These are phyloP conservation scores for Globisporangium okanoganense DNA, from an alignment of 352 stramenopile species.

Conservation along the genomic window DNA sequence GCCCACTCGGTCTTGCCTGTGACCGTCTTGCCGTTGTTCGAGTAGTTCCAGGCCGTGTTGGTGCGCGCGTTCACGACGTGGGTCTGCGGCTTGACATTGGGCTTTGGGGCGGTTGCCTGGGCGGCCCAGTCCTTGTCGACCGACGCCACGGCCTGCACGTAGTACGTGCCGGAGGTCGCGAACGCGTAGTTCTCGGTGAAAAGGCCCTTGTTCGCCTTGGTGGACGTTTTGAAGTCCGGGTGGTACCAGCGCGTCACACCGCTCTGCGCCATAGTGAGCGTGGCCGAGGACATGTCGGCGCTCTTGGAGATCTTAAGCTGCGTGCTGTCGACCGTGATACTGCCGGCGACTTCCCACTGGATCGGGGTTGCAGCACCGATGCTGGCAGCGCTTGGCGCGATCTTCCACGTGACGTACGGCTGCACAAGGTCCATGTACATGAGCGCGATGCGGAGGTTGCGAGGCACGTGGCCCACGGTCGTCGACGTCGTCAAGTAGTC, in stretches of 20 bases:
- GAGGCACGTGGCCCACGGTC: constrained; percentile 88
- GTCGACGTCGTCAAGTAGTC: constrained; percentile 38
- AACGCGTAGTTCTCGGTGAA: constrained; percentile 42
- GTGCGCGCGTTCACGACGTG: constrained; percentile 75
- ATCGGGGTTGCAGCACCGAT: constrained; percentile 21
- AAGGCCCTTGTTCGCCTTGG: constrained; percentile 42
- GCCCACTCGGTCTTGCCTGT: constrained; percentile 49
- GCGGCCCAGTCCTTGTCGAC: constrained; percentile 64
- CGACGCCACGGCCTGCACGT: constrained; percentile 49
- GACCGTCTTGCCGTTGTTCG: constrained; percentile 48
- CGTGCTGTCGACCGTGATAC: constrained; percentile 57
- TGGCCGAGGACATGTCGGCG: constrained; percentile 20
- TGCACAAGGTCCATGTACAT: constrained; percentile 92
- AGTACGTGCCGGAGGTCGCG: constrained; percentile 37
- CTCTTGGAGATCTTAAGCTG: constrained; percentile 44
- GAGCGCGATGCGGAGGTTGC: constrained; percentile 92
- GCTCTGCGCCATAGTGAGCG: constrained; percentile 27
- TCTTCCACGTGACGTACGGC: constrained; percentile 84
- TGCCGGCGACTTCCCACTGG: constrained; percentile 54
- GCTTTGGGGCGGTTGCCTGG: constrained; percentile 36
- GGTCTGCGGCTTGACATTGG: constrained; percentile 56
- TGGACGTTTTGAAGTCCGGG: constrained; percentile 31
- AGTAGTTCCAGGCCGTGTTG: constrained; percentile 48
- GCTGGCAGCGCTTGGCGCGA: constrained; percentile 15
- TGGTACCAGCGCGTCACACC: constrained; percentile 68